Conservation (phyloP, 345 rosid genomes). For the Eucalyptus grandis region DNA sequence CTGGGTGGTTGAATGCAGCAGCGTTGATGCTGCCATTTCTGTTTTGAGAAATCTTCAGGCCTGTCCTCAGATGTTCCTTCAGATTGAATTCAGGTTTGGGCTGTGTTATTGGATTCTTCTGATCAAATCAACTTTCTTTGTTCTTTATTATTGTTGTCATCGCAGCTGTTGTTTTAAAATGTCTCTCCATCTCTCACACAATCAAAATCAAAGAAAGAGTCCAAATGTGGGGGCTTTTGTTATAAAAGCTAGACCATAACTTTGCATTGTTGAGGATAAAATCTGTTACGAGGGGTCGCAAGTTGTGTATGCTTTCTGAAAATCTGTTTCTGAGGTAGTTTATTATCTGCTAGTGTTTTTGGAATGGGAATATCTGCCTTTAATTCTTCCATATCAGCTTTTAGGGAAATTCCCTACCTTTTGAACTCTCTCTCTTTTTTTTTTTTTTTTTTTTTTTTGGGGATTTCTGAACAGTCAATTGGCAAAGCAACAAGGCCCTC, state of each 20-base stretch:
- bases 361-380: background rate
- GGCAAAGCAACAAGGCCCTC: conserved; percentile 29
- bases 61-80: conserved; percentile 35
- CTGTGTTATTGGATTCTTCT: background rate
- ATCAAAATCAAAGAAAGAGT: background rate
- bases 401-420: background rate
- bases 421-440: background rate
- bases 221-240: background rate
- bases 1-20: conserved; percentile 41
- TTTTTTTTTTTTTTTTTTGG: background rate
- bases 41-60: conserved; percentile 22
- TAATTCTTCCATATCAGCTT: background rate
- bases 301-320: background rate
- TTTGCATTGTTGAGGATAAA: background rate
- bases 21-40: conserved; percentile 16
- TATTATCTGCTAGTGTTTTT: background rate
- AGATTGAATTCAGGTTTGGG: conserved; percentile 33
- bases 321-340: background rate
- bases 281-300: background rate
- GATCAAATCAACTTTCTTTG: background rate
- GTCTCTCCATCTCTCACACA: background rate
- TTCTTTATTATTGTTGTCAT: background rate
- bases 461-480: conserved; percentile 22
- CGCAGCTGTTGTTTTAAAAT: background rate
- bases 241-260: background rate